Evolutionary conservation across 2,329 filamentous ascomycete genomes (phyloP), one percentile per base, ranked within the genome.

Genomic region (Colletotrichum somersetense): DNA sequence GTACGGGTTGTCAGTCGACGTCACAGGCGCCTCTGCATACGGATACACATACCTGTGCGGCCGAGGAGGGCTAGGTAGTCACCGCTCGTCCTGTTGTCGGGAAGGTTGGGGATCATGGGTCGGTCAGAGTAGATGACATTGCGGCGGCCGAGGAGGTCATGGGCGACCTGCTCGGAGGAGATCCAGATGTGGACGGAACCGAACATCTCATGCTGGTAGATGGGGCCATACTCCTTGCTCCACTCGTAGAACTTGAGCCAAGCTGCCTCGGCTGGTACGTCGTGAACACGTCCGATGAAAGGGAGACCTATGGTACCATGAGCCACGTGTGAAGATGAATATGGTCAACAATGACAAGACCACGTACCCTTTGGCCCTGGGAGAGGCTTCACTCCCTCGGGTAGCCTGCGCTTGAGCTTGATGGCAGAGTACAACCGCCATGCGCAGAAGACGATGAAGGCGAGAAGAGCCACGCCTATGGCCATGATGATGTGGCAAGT

Each of bases 191-290:
- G 84, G 5, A 82, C 79, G 4, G 79, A 80, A 26, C 84, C 85
- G 50, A 86, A 86, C 26, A 85, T 84, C 69, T 84, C 78, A 58
- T 81, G 82, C 75, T 85, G 80, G 74, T 85, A 86, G 66, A 86
- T 86, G 10, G 84, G 83, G 1, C 85, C 84, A 70, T 83, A 86
- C 42, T 79, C 75, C 75, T 85, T 81, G 71, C 79, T 80, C 84
- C 85, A 87, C 72, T 86, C 83, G 72, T 83, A 83, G 71, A 86
- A 85, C 76, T 86, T 86, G 35, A 86, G 72, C 84, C 84, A 86
- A 26, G 84, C 79, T 46, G 76, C 77, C 46, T 83, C 78, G 18
- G 77, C 73, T 1, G 85, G 84, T 4, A 86, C 76, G 75, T 86
- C 84, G 69, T 86, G 84, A 20, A 86, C 77, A 20, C 84, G 81